Conservation (phyloP, 176 grass and related monocot species). For the Panicum miliaceum region DNA sequence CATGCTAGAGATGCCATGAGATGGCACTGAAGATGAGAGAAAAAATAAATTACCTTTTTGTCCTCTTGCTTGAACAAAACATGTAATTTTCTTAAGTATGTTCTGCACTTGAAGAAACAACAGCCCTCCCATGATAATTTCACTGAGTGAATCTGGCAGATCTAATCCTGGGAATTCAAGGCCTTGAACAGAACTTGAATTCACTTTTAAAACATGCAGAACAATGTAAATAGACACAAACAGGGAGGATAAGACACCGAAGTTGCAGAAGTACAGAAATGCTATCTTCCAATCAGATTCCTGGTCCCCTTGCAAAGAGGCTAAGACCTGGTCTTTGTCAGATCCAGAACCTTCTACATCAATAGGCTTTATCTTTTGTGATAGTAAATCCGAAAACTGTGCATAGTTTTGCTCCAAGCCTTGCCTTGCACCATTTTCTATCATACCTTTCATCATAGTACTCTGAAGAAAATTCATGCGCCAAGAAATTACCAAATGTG, state of each 20-base stretch:
- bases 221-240: conserved; percentile 68
- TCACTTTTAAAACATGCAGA: conserved; percentile 65
- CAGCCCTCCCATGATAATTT: conserved; percentile 76
- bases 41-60: conserved; percentile 61
- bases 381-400: conserved; percentile 73
- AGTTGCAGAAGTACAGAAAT: conserved; percentile 78
- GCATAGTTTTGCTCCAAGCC: conserved; percentile 74
- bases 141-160: conserved; percentile 87
- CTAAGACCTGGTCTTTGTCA: conserved; percentile 71
- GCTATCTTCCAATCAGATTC: conserved; percentile 74
- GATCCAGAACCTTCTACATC: conserved; percentile 55
- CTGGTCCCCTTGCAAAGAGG: conserved; percentile 53
- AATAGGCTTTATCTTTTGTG: conserved; percentile 69
- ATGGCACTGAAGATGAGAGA: not conserved
- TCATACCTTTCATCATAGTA: conserved; percentile 91
- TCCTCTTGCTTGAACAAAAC: conserved; percentile 71
- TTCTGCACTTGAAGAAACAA: conserved; percentile 82
- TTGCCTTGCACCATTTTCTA: conserved; percentile 97
- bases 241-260: conserved; percentile 69
- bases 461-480: conserved; percentile 97
- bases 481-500: conserved; percentile 87
- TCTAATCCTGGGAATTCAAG: conserved; percentile 86
- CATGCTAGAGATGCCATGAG: conserved; percentile 32
- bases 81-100: conserved; percentile 58
- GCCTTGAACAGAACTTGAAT: conserved; percentile 54